Percentiles rank a stretch among this genome's conserved stretches.
These are phyloP conservation scores for Pythium guiyangense DNA, from an alignment of 352 stramenopile genomes.

Conservation along the genomic window DNA sequence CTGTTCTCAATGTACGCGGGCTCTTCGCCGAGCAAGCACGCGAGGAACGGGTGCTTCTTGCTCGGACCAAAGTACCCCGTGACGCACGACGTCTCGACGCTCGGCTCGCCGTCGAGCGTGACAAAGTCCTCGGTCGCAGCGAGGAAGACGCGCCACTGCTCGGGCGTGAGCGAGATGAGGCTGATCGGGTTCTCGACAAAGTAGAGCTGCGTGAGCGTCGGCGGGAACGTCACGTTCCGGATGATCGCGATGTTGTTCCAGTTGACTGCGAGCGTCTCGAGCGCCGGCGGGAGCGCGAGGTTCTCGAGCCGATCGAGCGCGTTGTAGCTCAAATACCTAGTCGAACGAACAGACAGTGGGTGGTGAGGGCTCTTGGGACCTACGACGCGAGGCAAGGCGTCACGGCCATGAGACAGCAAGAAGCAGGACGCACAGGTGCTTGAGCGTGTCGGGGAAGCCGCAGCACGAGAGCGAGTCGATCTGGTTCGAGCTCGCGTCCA, in stretches of 20 bases:
- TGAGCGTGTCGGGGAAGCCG: no score
- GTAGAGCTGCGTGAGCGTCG: conserved; percentile 2
- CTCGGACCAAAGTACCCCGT: conserved; percentile 9
- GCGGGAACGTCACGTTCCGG: no score
- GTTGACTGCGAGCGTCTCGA: conserved; percentile 8
- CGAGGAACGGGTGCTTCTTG: conserved; percentile 8
- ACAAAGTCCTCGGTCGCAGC: conserved; percentile 2
- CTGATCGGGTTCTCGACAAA: conserved; percentile 11
- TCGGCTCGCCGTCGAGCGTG: conserved; percentile 2
- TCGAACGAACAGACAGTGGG: no score
- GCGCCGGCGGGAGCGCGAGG: neutral
- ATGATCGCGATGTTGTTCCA: conserved; percentile 6
- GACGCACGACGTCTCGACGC: conserved; percentile 7
- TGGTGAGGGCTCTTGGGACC: no score
- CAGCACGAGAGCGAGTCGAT: no score
- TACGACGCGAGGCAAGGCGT: no score
- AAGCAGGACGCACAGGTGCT: no score
- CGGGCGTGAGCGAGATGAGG: conserved; percentile 2
- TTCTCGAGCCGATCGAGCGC: neutral
- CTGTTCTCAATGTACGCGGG: no score
- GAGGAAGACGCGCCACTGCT: conserved; percentile 2
- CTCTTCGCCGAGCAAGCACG: conserved; percentile 6
- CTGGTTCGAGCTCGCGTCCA: no score
- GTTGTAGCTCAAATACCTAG: no score
- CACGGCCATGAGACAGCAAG: no score